These are phyloP conservation scores for Neonectria magnoliae DNA, from an alignment of 2,329 filamentous ascomycete species.

Conservation along the genomic window DNA sequence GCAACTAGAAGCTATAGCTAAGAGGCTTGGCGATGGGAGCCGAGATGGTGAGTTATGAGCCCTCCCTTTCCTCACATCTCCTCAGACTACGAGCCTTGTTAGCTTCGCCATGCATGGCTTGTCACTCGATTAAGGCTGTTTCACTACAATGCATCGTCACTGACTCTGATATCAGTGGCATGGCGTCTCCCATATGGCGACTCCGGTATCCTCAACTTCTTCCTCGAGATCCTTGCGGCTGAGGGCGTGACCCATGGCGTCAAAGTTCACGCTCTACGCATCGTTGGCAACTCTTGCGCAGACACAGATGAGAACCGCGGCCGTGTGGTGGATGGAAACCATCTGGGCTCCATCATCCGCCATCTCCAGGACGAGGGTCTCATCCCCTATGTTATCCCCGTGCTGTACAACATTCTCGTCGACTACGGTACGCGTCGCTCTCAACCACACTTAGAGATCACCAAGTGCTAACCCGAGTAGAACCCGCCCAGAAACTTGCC, in stretches of 20 bases:
- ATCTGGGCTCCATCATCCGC: conserved; percentile 58
- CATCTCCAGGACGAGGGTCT: conserved; percentile 60
- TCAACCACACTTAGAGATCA: rapidly evolving
- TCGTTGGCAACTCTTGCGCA: conserved; percentile 71
- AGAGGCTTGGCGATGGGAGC: conserved; percentile 65
- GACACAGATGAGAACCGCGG: conserved; percentile 71
- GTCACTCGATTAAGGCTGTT: rapidly evolving
- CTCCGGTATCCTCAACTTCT: conserved; percentile 67
- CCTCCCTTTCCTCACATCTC: neutral
- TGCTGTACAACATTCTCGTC: conserved; percentile 70
- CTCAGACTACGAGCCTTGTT: neutral
- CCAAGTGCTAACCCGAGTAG: conserved; percentile 47
- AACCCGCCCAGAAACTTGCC: conserved; percentile 66
- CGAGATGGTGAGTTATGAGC: conserved; percentile 59
- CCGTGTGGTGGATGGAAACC: conserved; percentile 61
- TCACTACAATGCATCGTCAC: neutral
- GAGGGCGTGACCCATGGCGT: conserved; percentile 54
- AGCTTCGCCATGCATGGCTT: neutral
- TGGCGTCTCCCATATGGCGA: conserved; percentile 68
- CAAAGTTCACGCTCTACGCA: conserved; percentile 64
- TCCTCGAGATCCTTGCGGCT: conserved; percentile 57
- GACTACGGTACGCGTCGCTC: conserved; percentile 63
- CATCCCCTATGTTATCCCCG: conserved; percentile 64
- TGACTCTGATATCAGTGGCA: conserved; percentile 51
- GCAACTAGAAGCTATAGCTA: conserved; percentile 58